Evolutionary conservation across 2,329 filamentous ascomycete species (phyloP).

Genomic region (Talaromyces marneffei): DNA sequence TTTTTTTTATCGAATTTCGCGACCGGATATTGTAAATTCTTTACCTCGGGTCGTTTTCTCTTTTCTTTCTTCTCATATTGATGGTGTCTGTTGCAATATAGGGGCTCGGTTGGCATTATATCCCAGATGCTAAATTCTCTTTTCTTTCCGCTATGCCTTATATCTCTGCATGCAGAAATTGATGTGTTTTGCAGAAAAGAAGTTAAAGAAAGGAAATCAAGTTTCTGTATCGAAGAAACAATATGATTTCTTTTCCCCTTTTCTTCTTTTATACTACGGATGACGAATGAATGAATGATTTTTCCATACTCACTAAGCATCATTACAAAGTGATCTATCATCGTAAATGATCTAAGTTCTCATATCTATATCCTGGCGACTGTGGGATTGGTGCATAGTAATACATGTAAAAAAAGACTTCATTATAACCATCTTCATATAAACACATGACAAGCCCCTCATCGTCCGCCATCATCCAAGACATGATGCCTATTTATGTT

Average conservation of each 20-base stretch:
- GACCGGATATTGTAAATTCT: conserved; percentile 4
- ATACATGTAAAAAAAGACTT: neutral
- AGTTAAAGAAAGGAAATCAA: neutral
- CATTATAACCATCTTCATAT: neutral
- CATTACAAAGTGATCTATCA: neutral
- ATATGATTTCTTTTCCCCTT: neutral
- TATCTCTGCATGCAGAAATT: neutral
- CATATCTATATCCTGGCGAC: neutral
- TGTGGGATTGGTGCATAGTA: neutral
- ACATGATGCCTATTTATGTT: neutral
- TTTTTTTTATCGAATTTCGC: conserved; percentile 1
- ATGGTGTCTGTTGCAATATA: conserved; percentile 9
- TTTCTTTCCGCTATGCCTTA: neutral
- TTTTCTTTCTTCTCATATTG: neutral
- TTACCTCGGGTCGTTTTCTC: neutral
- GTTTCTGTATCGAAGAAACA: neutral
- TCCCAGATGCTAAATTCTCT: conserved; percentile 3
- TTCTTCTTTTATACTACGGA: neutral
- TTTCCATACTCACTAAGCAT: neutral
- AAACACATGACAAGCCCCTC: neutral
- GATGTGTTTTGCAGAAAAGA: neutral
- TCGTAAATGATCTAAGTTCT: neutral
- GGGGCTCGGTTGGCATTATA: conserved; percentile 11
- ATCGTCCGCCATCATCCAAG: neutral
- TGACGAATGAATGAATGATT: conserved; percentile 1